Evolutionary conservation across 805 yeast species (phyloP), one percentile per base, ranked within the genome.

Genomic region (Zygoascus ofunaensis): DNA sequence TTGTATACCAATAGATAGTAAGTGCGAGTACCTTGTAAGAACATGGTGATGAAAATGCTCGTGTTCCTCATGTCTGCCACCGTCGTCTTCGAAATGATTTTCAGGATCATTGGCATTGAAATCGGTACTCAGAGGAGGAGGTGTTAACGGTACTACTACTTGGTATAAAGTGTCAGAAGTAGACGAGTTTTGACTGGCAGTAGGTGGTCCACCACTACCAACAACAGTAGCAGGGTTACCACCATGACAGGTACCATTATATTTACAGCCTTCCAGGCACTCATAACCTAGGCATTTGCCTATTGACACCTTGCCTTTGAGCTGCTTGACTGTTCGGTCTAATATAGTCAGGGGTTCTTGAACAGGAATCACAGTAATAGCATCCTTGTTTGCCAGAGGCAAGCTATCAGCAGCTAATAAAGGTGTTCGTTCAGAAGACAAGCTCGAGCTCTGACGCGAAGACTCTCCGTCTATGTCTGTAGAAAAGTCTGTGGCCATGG

Each of bases 1-100:
- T 61, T 92, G 97, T 19, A 92, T 61, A 3, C 96, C 97, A 46
- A 90, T 87, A 4, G 94, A 76, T 8, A 90, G 63, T n/a, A 90
- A 64, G 46, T 85, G 72, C 0, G 94, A 80, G 15, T 81, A 65
- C 1, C 92, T 89, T 0, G 95, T 78, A 45, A 77, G 79, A 18
- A 84, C 71, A 55, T 82, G 85, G 60, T 87, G 95, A 56, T 83
- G 94, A 54, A 85, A 47, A 17, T 37, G 46, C 4, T 47, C 49
- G 44, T 66, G 69, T 4, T 52, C 45, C 2, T 52, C 41, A 40
- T 64, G 70, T 4, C 50, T 55, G 20, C 36, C n/a, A 34, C 15
- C 19, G 7, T 22, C 12, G 21, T 60, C 55, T 4, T 55, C 35
- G 33, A 58, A 52, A 20, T 39, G 37, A 20, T 39, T 38, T 30